Conservation (phyloP, 805 yeast species). For the Starmerella sirachaensis region DNA sequence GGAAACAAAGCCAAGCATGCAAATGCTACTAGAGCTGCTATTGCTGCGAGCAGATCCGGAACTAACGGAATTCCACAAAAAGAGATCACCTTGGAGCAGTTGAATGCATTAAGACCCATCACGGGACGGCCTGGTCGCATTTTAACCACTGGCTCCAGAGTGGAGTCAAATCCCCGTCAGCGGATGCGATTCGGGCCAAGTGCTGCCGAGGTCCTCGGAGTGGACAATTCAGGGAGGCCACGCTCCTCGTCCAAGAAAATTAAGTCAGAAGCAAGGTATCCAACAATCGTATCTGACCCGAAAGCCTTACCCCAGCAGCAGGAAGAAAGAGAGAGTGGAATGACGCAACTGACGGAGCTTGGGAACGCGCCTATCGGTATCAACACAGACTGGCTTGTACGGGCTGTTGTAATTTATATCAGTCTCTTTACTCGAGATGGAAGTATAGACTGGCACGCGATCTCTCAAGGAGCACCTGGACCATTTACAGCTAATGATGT, state of each 20-base stretch:
- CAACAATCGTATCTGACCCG: no score
- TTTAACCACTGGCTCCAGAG: not conserved
- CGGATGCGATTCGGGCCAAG: conserved; percentile 16
- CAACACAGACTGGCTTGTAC: conserved; percentile 43
- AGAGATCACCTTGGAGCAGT: conserved; percentile 9
- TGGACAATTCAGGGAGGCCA: conserved; percentile 3
- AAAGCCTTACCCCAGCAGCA: no score
- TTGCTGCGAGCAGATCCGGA: conserved; percentile 9
- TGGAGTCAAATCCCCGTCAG: not conserved
- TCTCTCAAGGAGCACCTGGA: not conserved
- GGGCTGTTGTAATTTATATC: conserved; percentile 22
- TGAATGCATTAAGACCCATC: conserved; percentile 6
- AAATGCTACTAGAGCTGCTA: conserved; percentile 6
- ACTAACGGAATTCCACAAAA: not conserved
- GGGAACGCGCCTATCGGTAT: no score
- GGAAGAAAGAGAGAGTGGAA: no score
- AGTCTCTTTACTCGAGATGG: conserved; percentile 1
- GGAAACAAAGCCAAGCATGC: conserved; percentile 6
- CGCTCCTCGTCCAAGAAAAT: not conserved
- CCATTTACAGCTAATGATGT: not conserved
- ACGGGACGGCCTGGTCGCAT: not conserved
- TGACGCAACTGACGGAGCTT: no score
- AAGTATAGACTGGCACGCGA: conserved; percentile 1
- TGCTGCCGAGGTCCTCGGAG: conserved; percentile 16
- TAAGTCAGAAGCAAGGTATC: not conserved